These are phyloP conservation scores for Brassica nigra DNA, from an alignment of 345 rosid genomes.

Conservation along the genomic window DNA sequence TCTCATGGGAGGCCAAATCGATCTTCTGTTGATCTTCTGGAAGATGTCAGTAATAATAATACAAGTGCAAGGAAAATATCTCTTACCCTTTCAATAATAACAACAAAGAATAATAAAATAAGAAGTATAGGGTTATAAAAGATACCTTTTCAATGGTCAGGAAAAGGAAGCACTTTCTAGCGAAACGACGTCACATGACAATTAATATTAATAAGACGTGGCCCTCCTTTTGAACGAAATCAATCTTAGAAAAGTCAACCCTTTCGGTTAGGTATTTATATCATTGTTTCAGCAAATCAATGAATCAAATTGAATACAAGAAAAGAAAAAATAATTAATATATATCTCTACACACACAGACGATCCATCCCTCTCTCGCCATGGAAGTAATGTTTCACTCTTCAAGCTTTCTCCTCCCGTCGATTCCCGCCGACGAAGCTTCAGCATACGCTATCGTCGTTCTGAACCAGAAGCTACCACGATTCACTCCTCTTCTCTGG, in stretches of 20 bases:
- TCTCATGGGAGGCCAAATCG: neutral
- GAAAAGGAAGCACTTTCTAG: neutral
- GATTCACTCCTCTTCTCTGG: constrained; percentile 88
- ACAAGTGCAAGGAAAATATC: neutral
- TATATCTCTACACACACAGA: neutral
- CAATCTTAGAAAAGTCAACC: constrained; percentile 25
- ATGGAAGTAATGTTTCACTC: constrained; percentile 79
- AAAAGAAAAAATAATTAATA: neutral
- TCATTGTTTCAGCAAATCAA: neutral
- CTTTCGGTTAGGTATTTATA: neutral
- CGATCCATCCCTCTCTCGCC: neutral
- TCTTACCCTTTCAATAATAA: neutral
- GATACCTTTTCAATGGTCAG: constrained; percentile 1
- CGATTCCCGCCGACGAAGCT: constrained; percentile 20
- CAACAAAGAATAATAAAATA: neutral
- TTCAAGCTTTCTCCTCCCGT: constrained; percentile 72
- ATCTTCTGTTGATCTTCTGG: neutral
- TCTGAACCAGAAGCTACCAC: constrained; percentile 76
- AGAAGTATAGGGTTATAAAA: neutral
- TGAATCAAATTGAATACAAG: neutral
- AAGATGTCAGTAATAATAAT: neutral
- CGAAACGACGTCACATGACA: neutral
- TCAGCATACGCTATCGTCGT: constrained; percentile 62
- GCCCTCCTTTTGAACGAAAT: neutral
- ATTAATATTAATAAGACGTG: neutral